Evolutionary conservation across 192 early-diverging fungal genomes (phyloP).

Genomic region (Allomyces javanicus): DNA sequence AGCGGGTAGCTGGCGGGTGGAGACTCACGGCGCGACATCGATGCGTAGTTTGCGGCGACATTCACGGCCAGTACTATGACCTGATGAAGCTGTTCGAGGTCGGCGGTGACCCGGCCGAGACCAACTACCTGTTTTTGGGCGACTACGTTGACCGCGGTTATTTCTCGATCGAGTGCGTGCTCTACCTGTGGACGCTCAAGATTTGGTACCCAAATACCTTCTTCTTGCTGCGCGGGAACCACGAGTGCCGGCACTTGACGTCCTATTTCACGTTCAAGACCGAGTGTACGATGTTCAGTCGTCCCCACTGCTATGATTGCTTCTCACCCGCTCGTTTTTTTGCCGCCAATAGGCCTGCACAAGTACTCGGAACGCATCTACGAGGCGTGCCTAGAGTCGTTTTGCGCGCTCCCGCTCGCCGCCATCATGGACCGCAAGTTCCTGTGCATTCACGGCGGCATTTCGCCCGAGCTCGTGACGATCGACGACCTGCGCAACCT

Average conservation of each 20-base stretch:
- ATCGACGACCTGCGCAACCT: conserved; percentile 50
- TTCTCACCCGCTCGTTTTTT: conserved; percentile 13
- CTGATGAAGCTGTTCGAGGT: conserved; percentile 18
- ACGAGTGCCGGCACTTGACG: conserved; percentile 18
- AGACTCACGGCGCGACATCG: too few relatives aligned
- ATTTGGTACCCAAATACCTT: conserved; percentile 13
- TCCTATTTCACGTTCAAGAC: conserved; percentile 19
- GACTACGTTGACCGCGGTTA: conserved; percentile 22
- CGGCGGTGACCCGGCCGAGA: conserved; percentile 13
- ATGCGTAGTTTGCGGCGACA: conserved; percentile 44
- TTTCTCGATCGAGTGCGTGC: conserved; percentile 16
- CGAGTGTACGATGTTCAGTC: conserved; percentile 9
- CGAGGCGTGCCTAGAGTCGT: conserved; percentile 18
- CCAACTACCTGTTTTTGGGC: conserved; percentile 17
- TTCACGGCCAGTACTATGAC: conserved; percentile 21
- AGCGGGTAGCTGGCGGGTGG: neutral
- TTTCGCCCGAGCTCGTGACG: conserved; percentile 13
- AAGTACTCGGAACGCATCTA: conserved; percentile 85
- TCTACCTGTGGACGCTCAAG: conserved; percentile 19
- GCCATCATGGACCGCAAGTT: conserved; percentile 11
- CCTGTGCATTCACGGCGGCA: conserved; percentile 13
- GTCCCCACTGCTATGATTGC: neutral
- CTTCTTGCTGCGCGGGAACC: conserved; percentile 23
- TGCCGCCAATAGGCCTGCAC: conserved; percentile 29
- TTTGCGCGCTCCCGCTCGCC: conserved; percentile 11